A percentile compares a stretch with the other conserved stretches of the same genome.
Evolutionary conservation across 2,329 filamentous ascomycete species (phyloP).

Genomic region (Waltergamsia citrina): DNA sequence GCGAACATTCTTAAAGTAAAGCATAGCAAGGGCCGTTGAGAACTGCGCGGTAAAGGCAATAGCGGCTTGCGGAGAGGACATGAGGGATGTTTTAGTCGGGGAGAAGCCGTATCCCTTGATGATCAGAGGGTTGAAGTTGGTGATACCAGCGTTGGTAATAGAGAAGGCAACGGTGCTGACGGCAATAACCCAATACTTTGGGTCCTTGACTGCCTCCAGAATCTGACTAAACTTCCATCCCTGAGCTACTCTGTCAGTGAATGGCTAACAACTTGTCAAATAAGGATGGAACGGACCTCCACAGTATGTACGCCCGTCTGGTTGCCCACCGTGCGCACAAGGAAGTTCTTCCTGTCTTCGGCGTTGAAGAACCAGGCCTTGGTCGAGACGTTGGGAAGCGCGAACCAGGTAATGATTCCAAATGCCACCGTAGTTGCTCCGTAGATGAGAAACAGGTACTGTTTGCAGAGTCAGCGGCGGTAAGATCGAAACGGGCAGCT

Average conservation of each 20-base stretch:
- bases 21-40: conserved; percentile 11
- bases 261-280: too few species aligned
- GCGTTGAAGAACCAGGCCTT: too few species aligned
- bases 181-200: conserved; percentile 15
- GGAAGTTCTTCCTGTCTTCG: too few species aligned
- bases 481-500: too few species aligned
- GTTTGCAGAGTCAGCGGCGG: too few species aligned
- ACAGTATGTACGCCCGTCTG: too few species aligned
- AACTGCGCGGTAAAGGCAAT: conserved; percentile 17
- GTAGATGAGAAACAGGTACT: conserved; percentile 12
- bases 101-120: conserved; percentile 13
- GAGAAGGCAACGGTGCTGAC: conserved; percentile 44
- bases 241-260: too few species aligned
- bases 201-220: conserved; percentile 12
- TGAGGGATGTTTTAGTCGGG: conserved; percentile 14
- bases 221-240: conserved; percentile 10
- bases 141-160: conserved; percentile 60
- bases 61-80: conserved; percentile 21
- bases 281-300: too few species aligned
- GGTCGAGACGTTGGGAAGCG: conserved; percentile 8
- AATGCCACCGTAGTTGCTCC: conserved; percentile 9
- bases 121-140: conserved; percentile 2
- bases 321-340: conserved; percentile 6
- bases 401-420: conserved; percentile 7
- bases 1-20: conserved; percentile 16